Percentiles rank a stretch among this genome's conserved stretches.
phyloP scores from a whole-genome alignment of 2,329 filamentous ascomycete species.

The Rachicladosporium sp. region DNA sequence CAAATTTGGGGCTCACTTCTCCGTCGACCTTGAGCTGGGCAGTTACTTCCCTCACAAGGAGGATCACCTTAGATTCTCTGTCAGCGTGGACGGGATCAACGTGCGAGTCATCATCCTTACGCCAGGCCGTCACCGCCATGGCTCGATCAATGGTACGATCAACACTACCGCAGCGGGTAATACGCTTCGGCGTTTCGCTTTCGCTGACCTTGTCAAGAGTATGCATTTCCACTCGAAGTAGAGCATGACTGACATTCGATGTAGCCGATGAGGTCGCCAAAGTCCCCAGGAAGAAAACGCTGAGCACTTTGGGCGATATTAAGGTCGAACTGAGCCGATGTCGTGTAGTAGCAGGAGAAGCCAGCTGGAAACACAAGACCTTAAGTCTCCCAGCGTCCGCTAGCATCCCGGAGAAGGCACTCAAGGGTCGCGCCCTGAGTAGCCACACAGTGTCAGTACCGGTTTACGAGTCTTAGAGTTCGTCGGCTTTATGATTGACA shows the following conservation, averaged over 20 bases:
- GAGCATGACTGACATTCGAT: background rate
- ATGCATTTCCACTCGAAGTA: slow-evolving; percentile 1
- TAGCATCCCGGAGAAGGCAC: slow-evolving; percentile 14
- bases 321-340: slow-evolving; percentile 2
- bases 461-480: background rate
- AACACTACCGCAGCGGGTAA: background rate
- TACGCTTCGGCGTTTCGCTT: slow-evolving; percentile 6
- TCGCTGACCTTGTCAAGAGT: slow-evolving; percentile 12
- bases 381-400: background rate
- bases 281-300: slow-evolving; percentile 1
- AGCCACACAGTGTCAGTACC: slow-evolving; percentile 11
- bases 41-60: background rate
- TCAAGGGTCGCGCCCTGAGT: slow-evolving; percentile 18
- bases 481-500: background rate
- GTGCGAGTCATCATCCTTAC: background rate
- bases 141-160: no score
- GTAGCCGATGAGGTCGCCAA: slow-evolving; percentile 5
- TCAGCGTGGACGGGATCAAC: slow-evolving; percentile 11
- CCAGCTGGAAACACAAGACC: background rate
- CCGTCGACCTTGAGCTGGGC: background rate
- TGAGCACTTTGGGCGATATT: slow-evolving; percentile 11
- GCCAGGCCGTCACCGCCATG: no score
- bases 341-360: background rate
- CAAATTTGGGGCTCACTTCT: slow-evolving; percentile 8
- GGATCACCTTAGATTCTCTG: slow-evolving; percentile 2